A percentile compares a stretch with the other conserved stretches of the same genome.
phyloP scores from a whole-genome alignment of 2,329 filamentous ascomycete genomes.

The Whalleya microplaca region DNA sequence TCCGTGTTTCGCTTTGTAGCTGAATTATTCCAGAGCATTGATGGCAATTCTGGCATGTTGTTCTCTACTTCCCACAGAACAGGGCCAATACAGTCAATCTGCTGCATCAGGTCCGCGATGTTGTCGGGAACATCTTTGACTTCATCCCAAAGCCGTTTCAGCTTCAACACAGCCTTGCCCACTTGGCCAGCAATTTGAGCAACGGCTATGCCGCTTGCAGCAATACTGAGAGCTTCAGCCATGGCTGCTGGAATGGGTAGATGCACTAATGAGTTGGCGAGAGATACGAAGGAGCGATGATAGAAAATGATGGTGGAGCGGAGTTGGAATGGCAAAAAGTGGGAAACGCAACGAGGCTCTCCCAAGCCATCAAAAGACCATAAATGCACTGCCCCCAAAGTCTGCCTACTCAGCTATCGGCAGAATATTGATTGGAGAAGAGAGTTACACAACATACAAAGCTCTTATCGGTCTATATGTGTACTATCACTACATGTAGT shows the following conservation, averaged over 20 bases:
- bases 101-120: slow-evolving; percentile 29
- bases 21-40: slow-evolving; percentile 16
- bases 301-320: too few species aligned
- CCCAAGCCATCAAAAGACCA: too few species aligned
- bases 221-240: slow-evolving; percentile 32
- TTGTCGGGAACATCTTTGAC: slow-evolving; percentile 32
- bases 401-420: too few species aligned
- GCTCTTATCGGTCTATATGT: too few species aligned
- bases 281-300: too few species aligned
- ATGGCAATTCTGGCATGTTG: slow-evolving; percentile 11
- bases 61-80: slow-evolving; percentile 27
- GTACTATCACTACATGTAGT: too few species aligned
- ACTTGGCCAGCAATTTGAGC: slow-evolving; percentile 28
- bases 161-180: slow-evolving; percentile 27
- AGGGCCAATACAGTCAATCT: slow-evolving; percentile 33
- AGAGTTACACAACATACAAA: too few species aligned
- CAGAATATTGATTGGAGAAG: too few species aligned
- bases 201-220: slow-evolving; percentile 32
- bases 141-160: slow-evolving; percentile 32
- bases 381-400: too few species aligned
- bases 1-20: slow-evolving; percentile 14
- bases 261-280: too few species aligned
- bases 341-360: too few species aligned
- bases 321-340: too few species aligned
- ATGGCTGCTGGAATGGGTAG: slow-evolving; percentile 6